These are phyloP conservation scores for Phytophthora citricola DNA, from an alignment of 352 stramenopile genomes.

Conservation along the genomic window DNA sequence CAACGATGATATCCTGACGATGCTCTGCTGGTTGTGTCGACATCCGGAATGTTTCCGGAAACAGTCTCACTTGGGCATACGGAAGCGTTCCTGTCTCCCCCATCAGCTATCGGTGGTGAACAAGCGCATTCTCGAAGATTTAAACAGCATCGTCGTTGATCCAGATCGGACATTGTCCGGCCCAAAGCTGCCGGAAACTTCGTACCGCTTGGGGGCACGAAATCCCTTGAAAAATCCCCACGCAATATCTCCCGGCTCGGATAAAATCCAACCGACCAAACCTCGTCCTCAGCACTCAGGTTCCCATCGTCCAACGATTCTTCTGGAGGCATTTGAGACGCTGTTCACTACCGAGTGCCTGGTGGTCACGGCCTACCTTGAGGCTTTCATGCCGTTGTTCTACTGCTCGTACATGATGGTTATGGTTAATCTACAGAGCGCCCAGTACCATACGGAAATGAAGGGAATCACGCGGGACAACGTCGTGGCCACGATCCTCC, in stretches of 20 bases:
- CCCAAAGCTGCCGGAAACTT: too few relatives aligned
- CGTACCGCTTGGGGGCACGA: too few relatives aligned
- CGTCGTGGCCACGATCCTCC: background rate
- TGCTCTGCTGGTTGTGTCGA: conserved; percentile 20
- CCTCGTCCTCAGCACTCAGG: background rate
- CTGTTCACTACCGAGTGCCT: conserved; percentile 17
- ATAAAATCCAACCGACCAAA: background rate
- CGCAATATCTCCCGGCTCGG: background rate
- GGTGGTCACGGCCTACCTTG: conserved; percentile 11
- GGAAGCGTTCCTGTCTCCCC: conserved; percentile 21
- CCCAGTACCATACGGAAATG: conserved; percentile 14
- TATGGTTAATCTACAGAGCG: conserved; percentile 8
- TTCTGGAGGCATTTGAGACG: conserved; percentile 23
- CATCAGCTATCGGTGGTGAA: conserved; percentile 15
- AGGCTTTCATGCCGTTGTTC: conserved; percentile 16
- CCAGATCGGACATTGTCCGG: background rate
- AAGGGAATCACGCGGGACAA: conserved; percentile 4
- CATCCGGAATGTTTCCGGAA: conserved; percentile 19
- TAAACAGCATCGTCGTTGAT: conserved; percentile 6
- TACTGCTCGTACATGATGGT: conserved; percentile 12
- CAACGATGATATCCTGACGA: conserved; percentile 14
- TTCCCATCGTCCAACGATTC: conserved; percentile 9
- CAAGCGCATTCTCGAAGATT: conserved; percentile 13
- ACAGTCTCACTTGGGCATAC: conserved; percentile 6
- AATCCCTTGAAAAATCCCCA: background rate